Evolutionary conservation across 768 basidiomycete genomes (phyloP).

Genomic region (Panus rudis): DNA sequence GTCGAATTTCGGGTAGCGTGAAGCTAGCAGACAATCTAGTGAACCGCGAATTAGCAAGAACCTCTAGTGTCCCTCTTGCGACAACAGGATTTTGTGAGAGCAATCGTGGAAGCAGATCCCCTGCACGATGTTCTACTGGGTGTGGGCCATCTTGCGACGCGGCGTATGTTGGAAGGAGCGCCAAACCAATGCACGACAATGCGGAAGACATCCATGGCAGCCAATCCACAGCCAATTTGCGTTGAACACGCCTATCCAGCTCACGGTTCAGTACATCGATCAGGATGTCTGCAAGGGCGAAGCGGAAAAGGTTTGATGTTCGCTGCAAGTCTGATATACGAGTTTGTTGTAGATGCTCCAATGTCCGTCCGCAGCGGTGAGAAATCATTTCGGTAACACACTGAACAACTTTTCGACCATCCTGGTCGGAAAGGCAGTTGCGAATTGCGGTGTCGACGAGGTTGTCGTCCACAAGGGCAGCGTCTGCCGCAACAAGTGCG

Average conservation of each 20-base stretch:
- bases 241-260: not conserved
- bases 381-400: not conserved
- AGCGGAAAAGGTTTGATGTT: not conserved
- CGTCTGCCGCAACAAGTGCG: constrained; percentile 3
- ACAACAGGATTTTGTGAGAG: not conserved
- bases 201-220: not conserved
- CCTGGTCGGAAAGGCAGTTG: not conserved
- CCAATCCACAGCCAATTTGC: not conserved
- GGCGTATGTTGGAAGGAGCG: not conserved
- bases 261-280: not conserved
- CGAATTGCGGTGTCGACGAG: not conserved
- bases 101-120: not conserved
- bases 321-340: not conserved
- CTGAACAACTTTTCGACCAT: not conserved
- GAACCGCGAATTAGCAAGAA: not conserved
- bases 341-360: not conserved
- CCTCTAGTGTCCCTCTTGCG: not conserved
- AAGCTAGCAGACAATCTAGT: not conserved
- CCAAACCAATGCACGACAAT: not conserved
- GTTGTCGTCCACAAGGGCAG: not conserved
- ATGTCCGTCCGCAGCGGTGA: not conserved
- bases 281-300: not conserved
- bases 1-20: not conserved
- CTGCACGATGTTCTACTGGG: not conserved
- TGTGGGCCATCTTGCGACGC: not conserved